Evolutionary conservation across 2,329 filamentous ascomycete species (phyloP), one percentile per base, ranked within the genome.

Genomic region (Helotiales sp.): DNA sequence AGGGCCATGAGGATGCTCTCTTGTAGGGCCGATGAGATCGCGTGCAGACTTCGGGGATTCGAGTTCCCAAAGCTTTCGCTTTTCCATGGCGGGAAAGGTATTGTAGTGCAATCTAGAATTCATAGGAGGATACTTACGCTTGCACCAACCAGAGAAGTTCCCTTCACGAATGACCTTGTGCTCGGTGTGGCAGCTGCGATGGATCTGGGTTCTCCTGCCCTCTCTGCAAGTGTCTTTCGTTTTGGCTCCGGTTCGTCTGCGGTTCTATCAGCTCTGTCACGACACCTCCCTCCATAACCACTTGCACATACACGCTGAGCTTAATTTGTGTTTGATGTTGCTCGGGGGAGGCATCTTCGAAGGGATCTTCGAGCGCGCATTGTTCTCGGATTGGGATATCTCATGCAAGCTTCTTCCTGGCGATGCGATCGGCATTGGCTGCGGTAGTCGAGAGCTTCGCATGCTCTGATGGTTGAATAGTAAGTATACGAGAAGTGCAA

Each of bases 221-320:
- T 77, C 55, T 87, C 82, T 19, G 72, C 73, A 25, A 86, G 72
- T 13, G 81, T 83, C 66, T 84, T 85, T 56, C 85, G 78, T 72
- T 89, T 88, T 2, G 83, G 67, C 50, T 84, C 80, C 19, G 84
- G 78, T 66, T 83, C 77, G 22, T 78, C 83, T 86, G 62, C n/a
- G 22, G 3, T 30, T 27, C 25, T 13, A 53, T 65, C 55, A 63
- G 57, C 19, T 22, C n/a, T 33, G 17, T 10, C 15, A 13, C 6
- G 27, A 36, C 19, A 2, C 36, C 15, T 33, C 7, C 49, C 2
- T 40, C n/a, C 34, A 31, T 27, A 24, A 13, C n/a, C 34, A 13
- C 19, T 49, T 38, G n/a, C 10, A 66, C 60, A 40, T 57, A 67
- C 65, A 63, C 44, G 53, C 38, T 40, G 58, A 48, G 6, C 54